These are phyloP conservation scores for Plasmodium reichenowi DNA, from an alignment of 169 alveolate species.

Conservation along the genomic window DNA sequence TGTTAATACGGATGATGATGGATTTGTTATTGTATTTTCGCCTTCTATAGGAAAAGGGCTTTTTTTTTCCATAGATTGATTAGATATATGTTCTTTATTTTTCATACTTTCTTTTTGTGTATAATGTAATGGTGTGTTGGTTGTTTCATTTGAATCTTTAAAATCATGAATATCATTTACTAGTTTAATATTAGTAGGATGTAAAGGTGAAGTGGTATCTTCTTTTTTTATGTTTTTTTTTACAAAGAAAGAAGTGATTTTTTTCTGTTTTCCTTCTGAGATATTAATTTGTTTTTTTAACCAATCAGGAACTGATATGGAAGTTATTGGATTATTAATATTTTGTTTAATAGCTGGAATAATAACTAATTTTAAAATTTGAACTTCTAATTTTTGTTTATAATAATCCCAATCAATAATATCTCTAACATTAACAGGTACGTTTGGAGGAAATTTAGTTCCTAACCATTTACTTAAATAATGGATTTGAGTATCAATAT, in stretches of 20 bases:
- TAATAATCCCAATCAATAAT: constrained; percentile 98
- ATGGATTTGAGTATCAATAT: constrained; percentile 84
- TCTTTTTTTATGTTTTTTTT: constrained; percentile 64
- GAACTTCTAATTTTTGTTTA: constrained; percentile 94
- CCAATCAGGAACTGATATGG: constrained; percentile 96
- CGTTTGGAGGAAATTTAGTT: constrained; percentile 88
- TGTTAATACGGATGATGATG: not conserved
- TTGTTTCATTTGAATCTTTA: not conserved
- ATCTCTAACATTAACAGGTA: constrained; percentile 90
- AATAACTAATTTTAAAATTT: constrained; percentile 93
- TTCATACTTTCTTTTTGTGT: constrained; percentile 4
- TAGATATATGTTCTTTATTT: not conserved
- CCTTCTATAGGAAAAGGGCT: constrained; percentile 15
- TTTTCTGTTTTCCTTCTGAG: constrained; percentile 77
- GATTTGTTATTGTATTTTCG: not conserved
- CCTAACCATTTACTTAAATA: constrained; percentile 88
- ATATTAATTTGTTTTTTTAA: constrained; percentile 83
- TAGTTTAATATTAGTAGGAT: not conserved
- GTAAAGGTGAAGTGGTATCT: constrained; percentile 22
- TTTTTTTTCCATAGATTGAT: constrained; percentile 31
- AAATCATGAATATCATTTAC: not conserved
- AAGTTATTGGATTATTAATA: constrained; percentile 94
- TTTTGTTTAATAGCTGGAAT: constrained; percentile 97
- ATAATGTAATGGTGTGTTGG: not conserved
- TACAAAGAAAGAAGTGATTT: constrained; percentile 78